Evolutionary conservation across 2,329 filamentous ascomycete genomes (phyloP).

Genomic region (Beauveria sp.): DNA sequence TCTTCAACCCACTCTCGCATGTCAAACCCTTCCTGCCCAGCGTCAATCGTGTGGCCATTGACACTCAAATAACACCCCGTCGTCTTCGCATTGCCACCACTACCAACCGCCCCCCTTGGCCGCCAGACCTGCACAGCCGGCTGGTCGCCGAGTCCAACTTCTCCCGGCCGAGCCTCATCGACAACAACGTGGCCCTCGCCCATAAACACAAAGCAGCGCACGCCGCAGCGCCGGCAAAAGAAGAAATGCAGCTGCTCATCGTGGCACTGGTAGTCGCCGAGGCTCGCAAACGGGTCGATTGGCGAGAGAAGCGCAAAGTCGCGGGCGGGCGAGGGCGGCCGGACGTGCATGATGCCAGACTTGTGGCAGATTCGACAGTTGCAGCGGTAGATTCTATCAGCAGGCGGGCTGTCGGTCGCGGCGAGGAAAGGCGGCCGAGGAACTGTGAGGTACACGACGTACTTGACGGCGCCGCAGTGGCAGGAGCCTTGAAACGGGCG

Average conservation of each 20-base stretch:
- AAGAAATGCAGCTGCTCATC: conserved; percentile 29
- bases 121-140: no score
- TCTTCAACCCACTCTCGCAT: conserved; percentile 28
- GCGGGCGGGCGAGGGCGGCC: conserved; percentile 14
- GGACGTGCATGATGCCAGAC: conserved; percentile 37
- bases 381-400: conserved; percentile 26
- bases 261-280: conserved; percentile 33
- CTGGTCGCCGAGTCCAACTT: no score
- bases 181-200: conserved; percentile 18
- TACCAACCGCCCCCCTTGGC: no score
- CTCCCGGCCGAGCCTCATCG: no score
- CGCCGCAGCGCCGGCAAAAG: conserved; percentile 39
- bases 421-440: conserved; percentile 17
- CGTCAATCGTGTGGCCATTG: no score
- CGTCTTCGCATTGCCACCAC: no score
- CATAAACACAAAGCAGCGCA: conserved; percentile 33
- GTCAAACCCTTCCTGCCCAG: conserved; percentile 28
- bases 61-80: no score
- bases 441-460: conserved; percentile 32
- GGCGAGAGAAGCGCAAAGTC: conserved; percentile 39
- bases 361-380: conserved; percentile 44
- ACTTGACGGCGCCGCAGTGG: conserved; percentile 34
- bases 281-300: conserved; percentile 24
- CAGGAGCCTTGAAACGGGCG: conserved; percentile 28
- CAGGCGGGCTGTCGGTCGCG: background rate